Base-by-base conservation (phyloP, 768 basidiomycete genomes). In the Cyclocybe cylindracea region DNA sequence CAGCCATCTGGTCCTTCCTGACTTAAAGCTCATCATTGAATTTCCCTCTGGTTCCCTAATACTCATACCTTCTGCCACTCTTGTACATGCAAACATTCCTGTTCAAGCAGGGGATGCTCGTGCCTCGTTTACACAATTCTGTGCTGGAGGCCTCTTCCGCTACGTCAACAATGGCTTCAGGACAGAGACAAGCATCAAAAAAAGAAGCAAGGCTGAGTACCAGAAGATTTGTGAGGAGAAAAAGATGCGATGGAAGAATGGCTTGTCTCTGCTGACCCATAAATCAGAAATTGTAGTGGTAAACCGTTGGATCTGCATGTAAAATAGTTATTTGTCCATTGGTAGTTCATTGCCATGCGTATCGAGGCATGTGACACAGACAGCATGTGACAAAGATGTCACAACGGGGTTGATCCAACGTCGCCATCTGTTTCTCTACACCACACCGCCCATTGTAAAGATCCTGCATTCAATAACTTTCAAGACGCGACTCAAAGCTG, bases 31-130 rank as follows among this genome's bases (percentile, higher is more conserved):
- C 1, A 19, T 55, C 7, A 37, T 55, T 1, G 49, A 55, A 11
- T 51, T 55, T 14, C 50, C 50, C 2, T 29, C 50, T 2, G 19
- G 19, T 2, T 55, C 48, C 8, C 32, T 35, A 2, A 33, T 51
- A 7, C 39, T 55, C 4, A 16, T 55, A 4, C 49, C 46, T 10
- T 55, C 54, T 29, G 44, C 54, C 0, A 44, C 40, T 11, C 31
- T 55, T 7, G 39, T 50, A 0, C 54, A 55, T 13, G 41, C 44
- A 19, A 55, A 55, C 33, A 29, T 41, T 4, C 44, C 50, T 3
- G 41, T 55, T 5, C 13, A 19, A 5, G 24, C 16, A 0, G 33
- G 39, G 7, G 54, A 55, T n/a, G 36, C 4, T 3, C 39, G 54
- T 1, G 24, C 24, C 3, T 47, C 45, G 1, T 55, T 55, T 13